A percentile compares a stretch with the other conserved stretches of the same genome.
These are phyloP conservation scores for Gentiana macrophylla DNA, from an alignment of 257 asterid genomes.

Conservation along the genomic window DNA sequence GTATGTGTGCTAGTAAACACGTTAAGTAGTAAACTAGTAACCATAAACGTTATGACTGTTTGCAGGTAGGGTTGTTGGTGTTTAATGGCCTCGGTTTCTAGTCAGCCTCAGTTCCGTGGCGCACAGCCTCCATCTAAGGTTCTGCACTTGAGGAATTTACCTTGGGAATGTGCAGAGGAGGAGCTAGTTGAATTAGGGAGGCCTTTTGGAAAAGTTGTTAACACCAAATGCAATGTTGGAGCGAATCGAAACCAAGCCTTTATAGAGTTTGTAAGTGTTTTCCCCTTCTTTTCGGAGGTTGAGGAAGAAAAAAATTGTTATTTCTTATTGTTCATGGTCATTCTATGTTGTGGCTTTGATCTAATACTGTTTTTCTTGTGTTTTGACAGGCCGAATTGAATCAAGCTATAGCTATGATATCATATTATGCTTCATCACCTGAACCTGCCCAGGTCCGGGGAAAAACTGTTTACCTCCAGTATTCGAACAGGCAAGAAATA, in stretches of 20 bases:
- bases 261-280: constrained; percentile 76
- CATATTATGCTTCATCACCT: constrained; percentile 92
- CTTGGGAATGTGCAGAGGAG: constrained; percentile 98
- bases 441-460: constrained; percentile 99
- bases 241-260: constrained; percentile 97
- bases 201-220: constrained; percentile 94
- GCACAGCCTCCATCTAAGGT: constrained; percentile 98
- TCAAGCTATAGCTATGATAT: constrained; percentile 99
- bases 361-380: constrained; percentile 3
- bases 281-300: neutral
- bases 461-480: constrained; percentile 96
- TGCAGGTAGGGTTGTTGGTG: constrained; percentile 27
- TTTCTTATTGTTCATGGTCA: constrained; percentile 4
- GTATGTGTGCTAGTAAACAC: too few relatives aligned
- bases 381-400: constrained; percentile 63
- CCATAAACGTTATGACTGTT: neutral
- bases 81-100: constrained; percentile 81
- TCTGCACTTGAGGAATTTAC: constrained; percentile 91
- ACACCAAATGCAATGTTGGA: constrained; percentile 97
- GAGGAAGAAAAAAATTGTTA: neutral
- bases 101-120: constrained; percentile 94
- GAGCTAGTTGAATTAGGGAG: constrained; percentile 86
- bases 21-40: too few relatives aligned
- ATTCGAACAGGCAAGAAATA: constrained; percentile 98
- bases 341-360: neutral